Percentiles rank a stretch among this genome's conserved stretches.
phyloP scores from a whole-genome alignment of 352 stramenopile genomes.

The Discostella stelligera region DNA sequence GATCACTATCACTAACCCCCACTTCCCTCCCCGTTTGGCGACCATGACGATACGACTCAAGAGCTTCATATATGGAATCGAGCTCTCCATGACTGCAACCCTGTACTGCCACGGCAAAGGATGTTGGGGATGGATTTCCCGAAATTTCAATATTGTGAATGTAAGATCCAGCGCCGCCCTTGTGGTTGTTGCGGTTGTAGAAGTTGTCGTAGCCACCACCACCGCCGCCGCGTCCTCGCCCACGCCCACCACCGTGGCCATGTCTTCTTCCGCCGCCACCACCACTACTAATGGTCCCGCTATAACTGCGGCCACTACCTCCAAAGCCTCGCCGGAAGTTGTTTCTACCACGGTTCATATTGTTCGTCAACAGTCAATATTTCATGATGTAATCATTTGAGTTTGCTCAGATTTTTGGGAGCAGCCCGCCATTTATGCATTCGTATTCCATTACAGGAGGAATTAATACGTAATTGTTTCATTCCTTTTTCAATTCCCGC shows the following conservation, averaged over 20 bases:
- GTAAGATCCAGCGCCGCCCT: constrained; percentile 2
- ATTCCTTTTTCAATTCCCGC: too few species aligned
- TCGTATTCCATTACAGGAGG: too few species aligned
- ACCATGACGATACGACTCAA: constrained; percentile 86
- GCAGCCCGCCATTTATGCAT: too few species aligned
- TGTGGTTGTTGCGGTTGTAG: neutral
- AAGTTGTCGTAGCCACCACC: neutral
- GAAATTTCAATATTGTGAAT: constrained; percentile 32
- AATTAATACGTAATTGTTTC: too few species aligned
- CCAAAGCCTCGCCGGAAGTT: neutral
- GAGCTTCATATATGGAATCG: constrained; percentile 95
- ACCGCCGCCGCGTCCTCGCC: neutral
- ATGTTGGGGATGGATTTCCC: constrained; percentile 22
- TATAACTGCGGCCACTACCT: neutral
- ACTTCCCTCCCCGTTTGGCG: neutral
- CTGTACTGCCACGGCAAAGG: constrained; percentile 85
- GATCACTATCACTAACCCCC: neutral
- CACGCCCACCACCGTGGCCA: neutral
- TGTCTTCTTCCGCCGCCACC: neutral
- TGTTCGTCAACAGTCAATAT: too few species aligned
- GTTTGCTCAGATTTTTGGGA: too few species aligned
- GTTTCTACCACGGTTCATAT: neutral
- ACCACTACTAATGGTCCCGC: neutral
- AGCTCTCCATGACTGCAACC: constrained; percentile 98
- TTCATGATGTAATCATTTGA: too few species aligned